phyloP scores from a whole-genome alignment of 2,329 filamentous ascomycete species.

The Trichophyton benhamiae region DNA sequence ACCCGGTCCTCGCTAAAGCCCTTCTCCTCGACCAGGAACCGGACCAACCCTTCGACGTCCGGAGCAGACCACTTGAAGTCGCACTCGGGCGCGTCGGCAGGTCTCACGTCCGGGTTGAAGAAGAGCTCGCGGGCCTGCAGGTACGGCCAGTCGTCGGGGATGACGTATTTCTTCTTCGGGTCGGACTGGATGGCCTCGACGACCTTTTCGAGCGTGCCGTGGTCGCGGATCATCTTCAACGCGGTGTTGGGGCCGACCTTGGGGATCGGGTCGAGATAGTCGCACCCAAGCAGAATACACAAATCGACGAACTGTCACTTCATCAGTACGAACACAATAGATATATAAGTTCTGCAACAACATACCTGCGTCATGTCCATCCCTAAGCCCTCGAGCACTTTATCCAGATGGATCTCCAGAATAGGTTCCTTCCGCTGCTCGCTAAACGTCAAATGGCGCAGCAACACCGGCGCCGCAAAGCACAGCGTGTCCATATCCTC shows the following conservation, averaged over 20 bases:
- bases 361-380: constrained; percentile 85
- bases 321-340: background rate
- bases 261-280: constrained; percentile 92
- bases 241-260: constrained; percentile 88
- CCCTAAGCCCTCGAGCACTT: constrained; percentile 69
- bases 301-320: constrained; percentile 75
- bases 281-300: constrained; percentile 92
- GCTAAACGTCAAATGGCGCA: constrained; percentile 89
- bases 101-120: constrained; percentile 75
- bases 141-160: constrained; percentile 97
- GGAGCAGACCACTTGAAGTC: constrained; percentile 98
- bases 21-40: constrained; percentile 86
- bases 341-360: too few relatives aligned
- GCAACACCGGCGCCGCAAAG: constrained; percentile 80
- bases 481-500: constrained; percentile 99
- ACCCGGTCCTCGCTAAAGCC: constrained; percentile 95
- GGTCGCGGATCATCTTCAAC: constrained; percentile 84
- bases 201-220: constrained; percentile 76
- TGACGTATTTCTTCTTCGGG: constrained; percentile 62
- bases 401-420: constrained; percentile 81
- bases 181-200: constrained; percentile 68
- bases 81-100: constrained; percentile 71
- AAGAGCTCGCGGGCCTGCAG: constrained; percentile 84
- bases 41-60: constrained; percentile 76
- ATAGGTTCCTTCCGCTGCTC: constrained; percentile 97